phyloP scores from a whole-genome alignment of 257 asterid genomes.

The Leonotis leonurus region DNA sequence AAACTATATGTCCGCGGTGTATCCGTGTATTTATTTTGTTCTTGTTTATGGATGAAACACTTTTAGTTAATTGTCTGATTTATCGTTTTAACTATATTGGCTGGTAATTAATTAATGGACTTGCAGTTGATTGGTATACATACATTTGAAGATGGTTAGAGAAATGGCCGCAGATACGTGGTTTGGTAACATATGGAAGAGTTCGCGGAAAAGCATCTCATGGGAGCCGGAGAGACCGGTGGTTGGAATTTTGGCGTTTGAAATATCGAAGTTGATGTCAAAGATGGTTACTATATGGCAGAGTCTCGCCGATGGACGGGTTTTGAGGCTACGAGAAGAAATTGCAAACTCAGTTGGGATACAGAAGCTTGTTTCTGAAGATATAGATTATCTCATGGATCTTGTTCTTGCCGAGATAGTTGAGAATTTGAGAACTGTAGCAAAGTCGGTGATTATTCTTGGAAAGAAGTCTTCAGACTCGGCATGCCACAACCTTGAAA shows the following conservation, averaged over 20 bases:
- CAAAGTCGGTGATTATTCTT: conserved; percentile 43
- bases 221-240: conserved; percentile 44
- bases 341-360: conserved; percentile 53
- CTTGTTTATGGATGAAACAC: neutral
- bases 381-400: conserved; percentile 53
- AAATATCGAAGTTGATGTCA: conserved; percentile 68
- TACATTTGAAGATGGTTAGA: conserved; percentile 45
- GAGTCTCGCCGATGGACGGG: conserved; percentile 43
- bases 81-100: neutral
- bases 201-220: conserved; percentile 41
- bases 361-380: conserved; percentile 59
- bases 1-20: neutral
- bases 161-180: conserved; percentile 48
- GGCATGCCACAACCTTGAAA: conserved; percentile 47
- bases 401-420: conserved; percentile 63
- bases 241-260: conserved; percentile 67
- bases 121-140: conserved; percentile 19
- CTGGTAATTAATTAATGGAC: conserved; percentile 19
- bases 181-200: conserved; percentile 68
- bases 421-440: conserved; percentile 47
- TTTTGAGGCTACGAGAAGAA: conserved; percentile 58
- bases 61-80: neutral
- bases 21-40: neutral
- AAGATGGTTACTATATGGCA: conserved; percentile 70
- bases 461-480: conserved; percentile 68